Evolutionary conservation across 2,329 filamentous ascomycete species (phyloP), one percentile per base, ranked within the genome.

Genomic region (Pestalotiopsis sp.): DNA sequence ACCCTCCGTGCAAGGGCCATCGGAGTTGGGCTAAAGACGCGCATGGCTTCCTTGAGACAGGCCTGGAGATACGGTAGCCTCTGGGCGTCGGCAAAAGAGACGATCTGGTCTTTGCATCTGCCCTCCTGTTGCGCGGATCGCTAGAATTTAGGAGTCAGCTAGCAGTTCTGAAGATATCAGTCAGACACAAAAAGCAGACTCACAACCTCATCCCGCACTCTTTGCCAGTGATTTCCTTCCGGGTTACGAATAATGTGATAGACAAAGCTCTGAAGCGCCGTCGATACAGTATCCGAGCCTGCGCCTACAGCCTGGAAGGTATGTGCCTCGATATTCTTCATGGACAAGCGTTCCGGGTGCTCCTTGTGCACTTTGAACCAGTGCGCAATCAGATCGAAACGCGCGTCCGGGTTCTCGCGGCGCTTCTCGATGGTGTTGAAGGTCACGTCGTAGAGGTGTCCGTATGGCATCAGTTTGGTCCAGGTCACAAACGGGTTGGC

Each of bases 11-110:
- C 74, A 41, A 79, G 69, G 3, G 74, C 73, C 68, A 77, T 73
- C 0, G 77, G 71, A 12, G 70, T 73, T 0, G 78, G 76, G 0
- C 69, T 68, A 63, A 77, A 75, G 41, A 80, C 67, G 11, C 78
- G 71, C 14, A 80, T 68, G 2, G 74, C 70, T 66, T 80, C 78
- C 70, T 78, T 77, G 68, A 80, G 76, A 65, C 77, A 79, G 20
- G 78, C 77, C 57, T 77, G 74, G 23, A 80, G 70, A 66, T 77
- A 81, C 3, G 74, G 73, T 11, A 80, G 70, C 38, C 70, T 70
- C 68, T 77, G 75, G 1, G 79, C 73, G 25, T 78, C 74, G 3
- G 71, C 70, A 58, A 69, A 77, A 5, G 70, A 67, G 1, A 77
- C 70, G 1, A 75, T 66, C 27, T 64, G 41, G 41, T 66, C 64